Evolutionary conservation across 495 filamentous ascomycete genomes (phyloP), one percentile per base, ranked within the genome.

Genomic region (Aspergillus olivimuriae): DNA sequence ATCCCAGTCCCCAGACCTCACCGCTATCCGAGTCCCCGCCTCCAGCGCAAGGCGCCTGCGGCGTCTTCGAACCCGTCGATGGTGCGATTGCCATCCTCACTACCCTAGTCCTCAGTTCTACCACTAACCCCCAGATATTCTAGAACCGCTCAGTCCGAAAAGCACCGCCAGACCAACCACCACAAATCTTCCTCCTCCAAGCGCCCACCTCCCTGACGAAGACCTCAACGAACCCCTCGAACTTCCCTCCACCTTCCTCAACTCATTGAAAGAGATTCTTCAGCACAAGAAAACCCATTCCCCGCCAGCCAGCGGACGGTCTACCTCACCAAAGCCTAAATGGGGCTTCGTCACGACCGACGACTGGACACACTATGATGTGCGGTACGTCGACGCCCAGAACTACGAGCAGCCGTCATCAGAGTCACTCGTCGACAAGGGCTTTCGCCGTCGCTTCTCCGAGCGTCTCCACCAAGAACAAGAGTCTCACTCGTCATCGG

Each of bases 401-500:
- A 53, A 53, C 44, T 51, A 53, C 37, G 41, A 44, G 11, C 60
- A 60, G 34, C 62, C 58, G 0, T 52, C 53, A 0, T 31, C 39
- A 0, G 34, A 19, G 10, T 50, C 51, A 6, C 53, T 68, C 1
- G 58, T 63, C 5, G 52, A 56, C 7, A 49, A 48, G 10, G 56
- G 57, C n/a, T 69, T 66, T 26, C 61, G 65, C 1, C 39, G 41
- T 1, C 52, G 58, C 11, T 67, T 64, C 43, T 49, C 46, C 0
- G 55, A 64, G 42, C 40, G 46, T 33, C 33, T 44, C 12, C 44
- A 38, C 3, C 44, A 51, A 20, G 50, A 53, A 32, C 41, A 55
- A 19, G 15, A 34, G 17, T 26, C 16, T 12, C 14, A 46, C 11
- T 44, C 43, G 8, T 47, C 47, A n/a, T 48, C 48, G 11, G 33